Conservation (phyloP, 176 grass and related monocot species). For the Secale cereale region DNA sequence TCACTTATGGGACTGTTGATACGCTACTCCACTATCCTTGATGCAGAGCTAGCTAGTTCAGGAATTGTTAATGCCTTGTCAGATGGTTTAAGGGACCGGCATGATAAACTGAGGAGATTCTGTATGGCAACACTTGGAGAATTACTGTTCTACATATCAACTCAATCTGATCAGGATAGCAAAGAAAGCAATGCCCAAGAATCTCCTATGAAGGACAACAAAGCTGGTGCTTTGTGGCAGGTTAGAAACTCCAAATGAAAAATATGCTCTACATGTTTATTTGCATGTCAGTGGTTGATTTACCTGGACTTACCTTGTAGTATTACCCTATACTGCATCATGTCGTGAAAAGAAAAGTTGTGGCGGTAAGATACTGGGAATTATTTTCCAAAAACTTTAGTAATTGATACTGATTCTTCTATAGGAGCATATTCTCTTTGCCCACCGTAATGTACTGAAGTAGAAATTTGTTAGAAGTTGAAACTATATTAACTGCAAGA, state of each 20-base stretch:
- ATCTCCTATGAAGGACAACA: conserved; percentile 80
- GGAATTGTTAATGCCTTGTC: conserved; percentile 90
- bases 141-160: conserved; percentile 93
- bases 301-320: not conserved
- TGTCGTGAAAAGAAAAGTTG: not conserved
- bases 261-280: conserved; percentile 1
- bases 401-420: not conserved
- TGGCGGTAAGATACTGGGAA: not conserved
- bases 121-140: conserved; percentile 97
- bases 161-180: conserved; percentile 74
- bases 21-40: conserved; percentile 91
- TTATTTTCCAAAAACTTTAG: conserved; percentile 9
- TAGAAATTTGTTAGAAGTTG: conserved; percentile 9
- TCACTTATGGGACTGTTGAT: conserved; percentile 91
- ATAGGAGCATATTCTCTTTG: conserved; percentile 2
- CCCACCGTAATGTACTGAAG: conserved; percentile 2
- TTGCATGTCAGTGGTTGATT: not conserved
- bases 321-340: not conserved
- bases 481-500: conserved; percentile 4
- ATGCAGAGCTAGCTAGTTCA: conserved; percentile 70
- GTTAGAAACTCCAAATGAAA: conserved; percentile 42
- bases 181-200: conserved; percentile 66
- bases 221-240: conserved; percentile 66
- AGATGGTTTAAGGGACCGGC: conserved; percentile 90
- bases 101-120: conserved; percentile 87